These are phyloP conservation scores for Magnusiomyces paraingens DNA, from an alignment of 1,139 yeast species.

Conservation along the genomic window DNA sequence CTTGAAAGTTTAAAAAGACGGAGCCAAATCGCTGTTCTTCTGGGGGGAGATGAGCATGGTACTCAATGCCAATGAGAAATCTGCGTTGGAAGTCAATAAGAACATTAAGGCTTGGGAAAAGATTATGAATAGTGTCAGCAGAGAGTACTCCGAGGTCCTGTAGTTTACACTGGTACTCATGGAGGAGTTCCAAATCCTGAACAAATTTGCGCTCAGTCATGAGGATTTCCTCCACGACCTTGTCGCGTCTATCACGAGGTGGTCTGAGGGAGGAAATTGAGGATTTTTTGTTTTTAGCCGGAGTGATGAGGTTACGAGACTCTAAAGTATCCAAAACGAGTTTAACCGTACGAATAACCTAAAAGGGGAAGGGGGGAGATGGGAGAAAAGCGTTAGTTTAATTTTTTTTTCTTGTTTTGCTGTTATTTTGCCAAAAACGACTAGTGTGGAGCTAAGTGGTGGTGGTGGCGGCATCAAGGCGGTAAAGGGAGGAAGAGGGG, in stretches of 20 bases:
- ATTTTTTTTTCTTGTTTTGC: not conserved
- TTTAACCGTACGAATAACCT: slow-evolving; percentile 61
- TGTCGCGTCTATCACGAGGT: slow-evolving; percentile 42
- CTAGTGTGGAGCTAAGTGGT: too few relatives aligned
- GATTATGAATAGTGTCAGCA: slow-evolving; percentile 69
- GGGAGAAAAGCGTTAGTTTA: not conserved
- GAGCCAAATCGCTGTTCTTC: slow-evolving; percentile 83
- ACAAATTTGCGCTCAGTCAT: slow-evolving; percentile 91
- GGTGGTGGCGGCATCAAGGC: too few relatives aligned
- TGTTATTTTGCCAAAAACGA: not conserved
- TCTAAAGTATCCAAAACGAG: slow-evolving; percentile 45
- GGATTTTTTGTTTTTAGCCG: slow-evolving; percentile 14
- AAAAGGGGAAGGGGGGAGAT: not conserved
- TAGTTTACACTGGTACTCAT: slow-evolving; percentile 62
- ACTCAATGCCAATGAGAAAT: slow-evolving; percentile 80
- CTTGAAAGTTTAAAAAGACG: slow-evolving; percentile 66
- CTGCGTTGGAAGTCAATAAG: slow-evolving; percentile 90
- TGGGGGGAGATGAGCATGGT: slow-evolving; percentile 70
- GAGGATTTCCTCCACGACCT: slow-evolving; percentile 76
- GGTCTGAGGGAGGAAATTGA: slow-evolving; percentile 11
- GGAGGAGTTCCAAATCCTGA: slow-evolving; percentile 74
- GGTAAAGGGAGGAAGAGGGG: too few relatives aligned
- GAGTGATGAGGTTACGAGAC: slow-evolving; percentile 20
- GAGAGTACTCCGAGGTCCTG: slow-evolving; percentile 60
- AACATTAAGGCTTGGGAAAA: slow-evolving; percentile 82